Conservation (phyloP, 208 protist genomes). For the Leptomonas seymouri region DNA sequence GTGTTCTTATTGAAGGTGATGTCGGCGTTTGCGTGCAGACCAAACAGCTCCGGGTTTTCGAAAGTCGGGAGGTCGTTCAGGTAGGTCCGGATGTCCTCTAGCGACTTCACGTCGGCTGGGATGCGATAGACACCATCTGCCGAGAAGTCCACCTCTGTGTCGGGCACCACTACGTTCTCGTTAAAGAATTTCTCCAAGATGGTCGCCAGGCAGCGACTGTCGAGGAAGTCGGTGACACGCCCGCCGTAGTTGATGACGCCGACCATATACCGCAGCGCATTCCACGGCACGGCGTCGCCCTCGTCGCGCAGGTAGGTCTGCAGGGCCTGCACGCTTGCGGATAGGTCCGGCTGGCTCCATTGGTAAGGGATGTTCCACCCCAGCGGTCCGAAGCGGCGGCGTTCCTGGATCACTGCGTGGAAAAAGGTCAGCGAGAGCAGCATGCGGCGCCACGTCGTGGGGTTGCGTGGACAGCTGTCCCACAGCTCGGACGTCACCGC, state of each 20-base stretch:
- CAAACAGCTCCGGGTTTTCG: constrained; percentile 95
- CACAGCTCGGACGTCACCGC: constrained; percentile 79
- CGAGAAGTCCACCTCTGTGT: constrained; percentile 78
- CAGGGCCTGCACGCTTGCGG: constrained; percentile 86
- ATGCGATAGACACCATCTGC: constrained; percentile 87
- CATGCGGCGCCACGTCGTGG: constrained; percentile 90
- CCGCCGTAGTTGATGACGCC: constrained; percentile 97
- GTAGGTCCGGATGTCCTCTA: constrained; percentile 73
- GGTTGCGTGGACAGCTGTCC: constrained; percentile 82
- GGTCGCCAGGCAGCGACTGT: constrained; percentile 80
- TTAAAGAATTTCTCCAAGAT: constrained; percentile 84
- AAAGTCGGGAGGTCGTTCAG: constrained; percentile 90
- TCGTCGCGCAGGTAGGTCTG: constrained; percentile 69
- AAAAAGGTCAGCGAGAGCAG: constrained; percentile 96
- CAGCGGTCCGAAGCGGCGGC: constrained; percentile 94
- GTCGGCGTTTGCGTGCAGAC: constrained; percentile 96
- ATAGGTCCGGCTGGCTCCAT: constrained; percentile 94
- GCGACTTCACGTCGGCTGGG: constrained; percentile 66
- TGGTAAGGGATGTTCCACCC: constrained; percentile 97
- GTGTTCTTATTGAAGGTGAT: constrained; percentile 94
- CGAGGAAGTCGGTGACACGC: constrained; percentile 94
- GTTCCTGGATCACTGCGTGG: constrained; percentile 94
- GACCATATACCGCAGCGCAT: constrained; percentile 91
- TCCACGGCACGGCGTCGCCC: constrained; percentile 75
- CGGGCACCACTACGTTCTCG: constrained; percentile 53